Base-by-base conservation (phyloP, 2,329 filamentous ascomycete genomes). In the Aspergillus phoenicis region DNA sequence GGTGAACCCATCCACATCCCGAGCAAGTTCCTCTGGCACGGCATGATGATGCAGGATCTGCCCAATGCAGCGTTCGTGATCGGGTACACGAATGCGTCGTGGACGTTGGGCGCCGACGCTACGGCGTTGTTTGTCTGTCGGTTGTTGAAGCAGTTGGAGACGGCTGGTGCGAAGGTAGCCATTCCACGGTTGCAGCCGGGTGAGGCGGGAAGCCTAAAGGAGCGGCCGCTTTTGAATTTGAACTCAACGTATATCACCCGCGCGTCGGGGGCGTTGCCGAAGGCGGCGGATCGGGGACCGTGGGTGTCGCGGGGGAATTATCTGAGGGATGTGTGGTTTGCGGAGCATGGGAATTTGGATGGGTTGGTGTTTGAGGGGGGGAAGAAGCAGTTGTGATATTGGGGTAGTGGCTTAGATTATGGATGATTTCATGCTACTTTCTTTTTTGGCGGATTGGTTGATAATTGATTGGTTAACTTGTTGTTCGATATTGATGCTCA, bases 31-130 rank as follows among this genome's bases (percentile, higher is more conserved):
- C 61, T 80, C 38, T 81, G 78, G 79, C 76, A 78, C 57, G 77
- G 77, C 5, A 70, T 77, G 38, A 77, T 80, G 76, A 56, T 81
- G 26, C 78, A 81, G 62, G 78, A 81, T 61, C 41, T 81, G 5
- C 79, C 79, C 15, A 81, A 81, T 60, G 68, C 76, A 2, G 69
- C 72, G 2, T 76, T 77, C 38, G 67, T 80, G 13, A 74, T 81
- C 52, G 79, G 79, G 0, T 81, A 80, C 59, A 76, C 77, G 4
- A 78, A 80, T 57, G 77, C 77, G 2, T 77, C 77, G 5, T 81
- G 79, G 79, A 81, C 79, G 0, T 68, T 81, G 5, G 79, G 79
- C 7, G 77, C 78, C 1, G 79, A 81, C 61, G 76, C 78, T 3
- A 78, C 78, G 1, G 77, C 77, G 4, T 71, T 72, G 3, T 71